A percentile compares a stretch with the other conserved stretches of the same genome.
Conservation (phyloP, 352 stramenopile genomes). For the Blastocystis hominis region DNA sequence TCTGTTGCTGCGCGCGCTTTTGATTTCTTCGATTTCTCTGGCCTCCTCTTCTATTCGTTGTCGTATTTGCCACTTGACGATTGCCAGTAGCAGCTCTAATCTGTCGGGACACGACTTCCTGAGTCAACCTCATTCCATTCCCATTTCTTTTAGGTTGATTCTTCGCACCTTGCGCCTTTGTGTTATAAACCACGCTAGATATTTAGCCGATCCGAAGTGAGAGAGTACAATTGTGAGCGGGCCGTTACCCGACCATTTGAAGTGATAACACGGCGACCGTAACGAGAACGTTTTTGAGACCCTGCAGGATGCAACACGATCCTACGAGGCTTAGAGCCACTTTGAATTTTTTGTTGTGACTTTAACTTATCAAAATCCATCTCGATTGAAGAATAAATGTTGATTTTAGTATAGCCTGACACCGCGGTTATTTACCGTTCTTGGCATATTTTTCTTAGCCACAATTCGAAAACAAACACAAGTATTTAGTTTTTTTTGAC, state of each 20-base stretch:
- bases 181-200: conserved; percentile 3
- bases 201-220: background rate
- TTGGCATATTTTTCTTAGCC: background rate
- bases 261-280: background rate
- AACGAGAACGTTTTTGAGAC: background rate
- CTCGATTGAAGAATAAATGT: background rate
- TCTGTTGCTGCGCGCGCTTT: background rate
- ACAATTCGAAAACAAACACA: conserved; percentile 24
- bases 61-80: background rate
- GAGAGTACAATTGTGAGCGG: background rate
- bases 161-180: background rate
- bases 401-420: background rate
- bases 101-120: background rate
- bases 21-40: background rate
- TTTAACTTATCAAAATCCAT: conserved; percentile 27
- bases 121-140: background rate
- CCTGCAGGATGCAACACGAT: background rate
- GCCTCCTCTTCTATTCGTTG: background rate
- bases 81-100: background rate
- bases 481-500: background rate
- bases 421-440: background rate
- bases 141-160: background rate
- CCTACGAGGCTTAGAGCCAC: background rate
- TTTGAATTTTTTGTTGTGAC: background rate
- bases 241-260: background rate